phyloP scores from a whole-genome alignment of 352 stramenopile genomes.

The Aphanomyces astaci region DNA sequence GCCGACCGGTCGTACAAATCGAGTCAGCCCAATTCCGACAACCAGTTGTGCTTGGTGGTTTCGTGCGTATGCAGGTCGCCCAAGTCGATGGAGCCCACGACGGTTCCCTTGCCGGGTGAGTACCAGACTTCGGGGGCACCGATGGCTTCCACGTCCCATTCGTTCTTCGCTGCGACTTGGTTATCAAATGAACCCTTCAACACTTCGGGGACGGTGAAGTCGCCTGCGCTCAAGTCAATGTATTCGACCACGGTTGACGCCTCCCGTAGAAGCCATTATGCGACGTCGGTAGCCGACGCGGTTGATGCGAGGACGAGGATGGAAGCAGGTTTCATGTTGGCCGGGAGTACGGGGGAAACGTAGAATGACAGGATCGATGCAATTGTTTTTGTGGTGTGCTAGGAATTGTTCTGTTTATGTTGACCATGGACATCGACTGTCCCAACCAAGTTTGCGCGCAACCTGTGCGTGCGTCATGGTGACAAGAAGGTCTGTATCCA shows the following conservation, averaged over 20 bases:
- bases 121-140: slow-evolving; percentile 13
- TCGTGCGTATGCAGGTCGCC: slow-evolving; percentile 18
- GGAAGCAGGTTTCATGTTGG: not conserved
- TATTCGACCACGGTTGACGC: not conserved
- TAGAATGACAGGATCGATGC: no score
- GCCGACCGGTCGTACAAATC: slow-evolving; percentile 29
- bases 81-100: slow-evolving; percentile 24
- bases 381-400: no score
- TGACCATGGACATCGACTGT: no score
- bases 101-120: not conserved
- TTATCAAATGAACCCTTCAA: not conserved
- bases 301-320: not conserved
- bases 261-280: not conserved
- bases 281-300: not conserved
- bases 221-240: not conserved
- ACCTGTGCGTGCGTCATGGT: no score
- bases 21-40: slow-evolving; percentile 37
- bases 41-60: slow-evolving; percentile 27
- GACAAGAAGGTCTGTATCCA: slow-evolving; percentile 14
- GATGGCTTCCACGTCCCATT: slow-evolving; percentile 24
- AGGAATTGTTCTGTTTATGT: no score
- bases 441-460: no score
- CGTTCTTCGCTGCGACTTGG: not conserved
- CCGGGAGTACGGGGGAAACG: no score
- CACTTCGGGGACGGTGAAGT: not conserved